Conservation (phyloP, 805 yeast genomes). For the Wickerhamiella galacta region DNA sequence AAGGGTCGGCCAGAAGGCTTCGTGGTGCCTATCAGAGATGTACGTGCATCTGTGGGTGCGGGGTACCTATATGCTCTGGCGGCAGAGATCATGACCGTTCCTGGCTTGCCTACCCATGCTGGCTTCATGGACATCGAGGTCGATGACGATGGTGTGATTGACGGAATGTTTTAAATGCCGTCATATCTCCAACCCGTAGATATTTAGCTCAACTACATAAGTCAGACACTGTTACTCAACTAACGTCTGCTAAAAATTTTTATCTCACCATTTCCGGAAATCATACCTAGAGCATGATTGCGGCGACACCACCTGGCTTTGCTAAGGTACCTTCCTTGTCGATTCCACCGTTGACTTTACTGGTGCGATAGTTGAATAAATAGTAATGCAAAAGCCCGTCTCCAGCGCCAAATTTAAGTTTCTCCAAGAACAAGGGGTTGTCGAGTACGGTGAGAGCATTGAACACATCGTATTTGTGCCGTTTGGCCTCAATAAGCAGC, state of each 20-base stretch:
- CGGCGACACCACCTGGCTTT: conserved; percentile 68
- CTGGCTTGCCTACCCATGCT: conserved; percentile 90
- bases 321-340: conserved; percentile 37
- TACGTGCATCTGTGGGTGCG: conserved; percentile 89
- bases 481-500: conserved; percentile 59
- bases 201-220: background rate
- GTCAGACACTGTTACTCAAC: too few species aligned
- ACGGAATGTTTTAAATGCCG: conserved; percentile 55
- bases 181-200: background rate
- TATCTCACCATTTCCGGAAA: background rate
- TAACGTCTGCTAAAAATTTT: too few species aligned
- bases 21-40: conserved; percentile 85
- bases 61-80: conserved; percentile 93
- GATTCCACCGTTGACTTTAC: conserved; percentile 69
- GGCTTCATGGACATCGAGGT: conserved; percentile 97
- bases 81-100: conserved; percentile 93
- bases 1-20: conserved; percentile 94
- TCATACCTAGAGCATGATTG: conserved; percentile 48
- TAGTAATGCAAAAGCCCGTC: conserved; percentile 87
- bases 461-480: conserved; percentile 66
- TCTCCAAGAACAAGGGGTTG: conserved; percentile 64
- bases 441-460: conserved; percentile 88
- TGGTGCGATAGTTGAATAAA: conserved; percentile 75
- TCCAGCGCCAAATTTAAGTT: conserved; percentile 79
- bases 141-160: conserved; percentile 75